phyloP scores from a whole-genome alignment of 768 basidiomycete genomes.

The Clavaria fumosa region DNA sequence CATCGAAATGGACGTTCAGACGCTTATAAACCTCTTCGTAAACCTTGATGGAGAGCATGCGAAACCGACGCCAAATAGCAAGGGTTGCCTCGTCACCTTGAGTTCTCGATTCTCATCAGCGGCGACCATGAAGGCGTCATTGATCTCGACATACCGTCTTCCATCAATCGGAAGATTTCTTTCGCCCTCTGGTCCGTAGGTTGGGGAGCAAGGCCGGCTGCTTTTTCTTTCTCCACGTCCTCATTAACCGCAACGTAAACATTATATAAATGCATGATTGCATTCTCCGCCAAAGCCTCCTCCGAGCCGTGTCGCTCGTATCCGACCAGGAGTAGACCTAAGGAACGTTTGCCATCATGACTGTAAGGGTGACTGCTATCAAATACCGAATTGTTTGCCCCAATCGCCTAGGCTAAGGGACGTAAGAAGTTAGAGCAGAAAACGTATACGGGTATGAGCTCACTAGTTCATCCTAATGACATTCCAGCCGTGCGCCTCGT shows the following conservation, averaged over 20 bases:
- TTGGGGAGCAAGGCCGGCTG: too few species aligned
- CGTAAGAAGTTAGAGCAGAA: too few species aligned
- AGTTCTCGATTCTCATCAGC: too few species aligned
- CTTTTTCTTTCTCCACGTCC: too few species aligned
- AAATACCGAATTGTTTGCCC: constrained; percentile 86
- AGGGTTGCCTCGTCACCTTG: constrained; percentile 75
- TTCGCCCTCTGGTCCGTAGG: constrained; percentile 58
- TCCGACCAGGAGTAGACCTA: constrained; percentile 79
- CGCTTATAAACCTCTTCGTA: constrained; percentile 80
- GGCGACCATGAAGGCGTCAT: too few species aligned
- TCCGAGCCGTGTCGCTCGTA: constrained; percentile 86
- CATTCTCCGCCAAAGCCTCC: constrained; percentile 68
- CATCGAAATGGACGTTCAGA: constrained; percentile 82
- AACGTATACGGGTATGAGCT: too few species aligned
- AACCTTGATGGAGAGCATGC: constrained; percentile 78
- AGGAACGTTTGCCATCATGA: constrained; percentile 30
- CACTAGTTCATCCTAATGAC: constrained; percentile 86
- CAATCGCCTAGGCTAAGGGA: constrained; percentile 98
- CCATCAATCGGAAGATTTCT: constrained; percentile 82
- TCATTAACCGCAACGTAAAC: constrained; percentile 91
- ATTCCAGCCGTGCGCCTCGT: constrained; percentile 87
- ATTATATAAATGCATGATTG: constrained; percentile 89
- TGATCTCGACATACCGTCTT: too few species aligned
- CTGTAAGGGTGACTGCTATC: too few species aligned
- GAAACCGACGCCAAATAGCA: constrained; percentile 84